phyloP scores from a whole-genome alignment of 2,329 filamentous ascomycete genomes.

The Fusarium armeniacum region DNA sequence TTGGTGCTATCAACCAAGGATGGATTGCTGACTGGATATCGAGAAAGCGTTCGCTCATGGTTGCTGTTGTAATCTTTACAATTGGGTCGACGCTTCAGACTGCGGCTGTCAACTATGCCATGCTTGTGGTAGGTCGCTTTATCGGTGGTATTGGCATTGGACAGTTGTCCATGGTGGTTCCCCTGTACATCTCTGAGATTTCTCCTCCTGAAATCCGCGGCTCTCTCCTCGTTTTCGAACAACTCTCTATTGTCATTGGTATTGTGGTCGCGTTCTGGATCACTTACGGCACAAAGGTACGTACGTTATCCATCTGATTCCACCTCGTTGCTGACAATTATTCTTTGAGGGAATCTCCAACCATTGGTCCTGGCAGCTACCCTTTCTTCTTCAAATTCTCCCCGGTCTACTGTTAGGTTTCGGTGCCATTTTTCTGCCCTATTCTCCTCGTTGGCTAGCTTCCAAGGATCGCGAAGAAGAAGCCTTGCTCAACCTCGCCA shows the following conservation, averaged over 20 bases:
- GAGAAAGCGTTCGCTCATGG: slow-evolving; percentile 53
- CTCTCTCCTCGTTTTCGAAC: slow-evolving; percentile 60
- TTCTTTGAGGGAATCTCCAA: slow-evolving; percentile 31
- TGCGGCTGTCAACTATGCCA: slow-evolving; percentile 56
- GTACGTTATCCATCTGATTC: fast-evolving
- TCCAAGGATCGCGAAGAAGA: slow-evolving; percentile 48
- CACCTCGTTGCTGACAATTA: too few relatives aligned
- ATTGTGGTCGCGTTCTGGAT: slow-evolving; percentile 54
- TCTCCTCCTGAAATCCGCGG: slow-evolving; percentile 64
- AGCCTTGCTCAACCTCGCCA: slow-evolving; percentile 42
- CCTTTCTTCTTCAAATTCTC: slow-evolving; percentile 52
- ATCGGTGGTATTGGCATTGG: slow-evolving; percentile 62
- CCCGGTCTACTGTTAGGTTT: slow-evolving; percentile 46
- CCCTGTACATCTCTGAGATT: slow-evolving; percentile 62
- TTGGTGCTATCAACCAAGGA: slow-evolving; percentile 61
- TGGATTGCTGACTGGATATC: slow-evolving; percentile 54
- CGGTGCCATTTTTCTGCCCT: slow-evolving; percentile 47
- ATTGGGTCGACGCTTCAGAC: slow-evolving; percentile 62
- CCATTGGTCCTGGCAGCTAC: slow-evolving; percentile 51
- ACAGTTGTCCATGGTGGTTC: slow-evolving; percentile 54
- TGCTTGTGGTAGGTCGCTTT: slow-evolving; percentile 59
- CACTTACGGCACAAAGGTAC: slow-evolving; percentile 50
- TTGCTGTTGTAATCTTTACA: slow-evolving; percentile 54
- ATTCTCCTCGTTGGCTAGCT: slow-evolving; percentile 50
- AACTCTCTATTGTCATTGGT: slow-evolving; percentile 53